Evolutionary conservation across 2,329 filamentous ascomycete genomes (phyloP).

Genomic region (Fusarium sp.): DNA sequence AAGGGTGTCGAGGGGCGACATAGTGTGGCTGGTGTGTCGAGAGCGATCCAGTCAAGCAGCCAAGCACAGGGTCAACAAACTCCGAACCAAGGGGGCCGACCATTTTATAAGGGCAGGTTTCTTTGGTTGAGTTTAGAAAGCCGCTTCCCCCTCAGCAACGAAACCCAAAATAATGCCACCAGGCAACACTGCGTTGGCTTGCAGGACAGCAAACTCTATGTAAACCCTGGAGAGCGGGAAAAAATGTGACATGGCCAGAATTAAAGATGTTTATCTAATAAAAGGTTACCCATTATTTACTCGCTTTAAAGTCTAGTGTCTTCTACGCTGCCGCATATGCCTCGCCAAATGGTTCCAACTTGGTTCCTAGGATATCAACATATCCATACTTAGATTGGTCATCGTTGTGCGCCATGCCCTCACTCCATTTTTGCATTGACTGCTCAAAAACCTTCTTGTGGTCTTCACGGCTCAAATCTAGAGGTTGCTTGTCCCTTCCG

Average conservation of each 20-base stretch:
- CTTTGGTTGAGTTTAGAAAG: too few relatives aligned
- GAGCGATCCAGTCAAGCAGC: too few relatives aligned
- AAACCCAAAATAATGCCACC: too few relatives aligned
- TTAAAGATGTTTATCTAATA: too few relatives aligned
- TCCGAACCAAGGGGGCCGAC: too few relatives aligned
- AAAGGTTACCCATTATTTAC: not conserved
- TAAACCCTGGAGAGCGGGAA: too few relatives aligned
- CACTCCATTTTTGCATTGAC: slow-evolving; percentile 51
- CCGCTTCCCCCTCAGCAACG: too few relatives aligned
- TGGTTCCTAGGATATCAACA: slow-evolving; percentile 51
- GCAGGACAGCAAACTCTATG: too few relatives aligned
- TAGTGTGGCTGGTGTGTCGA: not conserved
- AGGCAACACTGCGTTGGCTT: too few relatives aligned
- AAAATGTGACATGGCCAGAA: not conserved
- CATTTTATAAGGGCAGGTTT: too few relatives aligned
- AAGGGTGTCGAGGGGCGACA: not conserved
- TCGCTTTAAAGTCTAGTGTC: not conserved
- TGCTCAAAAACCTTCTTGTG: slow-evolving; percentile 50
- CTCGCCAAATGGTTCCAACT: slow-evolving; percentile 54
- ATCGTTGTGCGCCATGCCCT: slow-evolving; percentile 51
- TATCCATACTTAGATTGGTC: slow-evolving; percentile 53
- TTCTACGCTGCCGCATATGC: slow-evolving; percentile 35
- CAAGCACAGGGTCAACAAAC: too few relatives aligned
- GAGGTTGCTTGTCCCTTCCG: slow-evolving; percentile 66
- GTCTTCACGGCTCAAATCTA: slow-evolving; percentile 65